phyloP scores from a whole-genome alignment of 441 rosid genomes.

The Euphorbia celastroides region DNA sequence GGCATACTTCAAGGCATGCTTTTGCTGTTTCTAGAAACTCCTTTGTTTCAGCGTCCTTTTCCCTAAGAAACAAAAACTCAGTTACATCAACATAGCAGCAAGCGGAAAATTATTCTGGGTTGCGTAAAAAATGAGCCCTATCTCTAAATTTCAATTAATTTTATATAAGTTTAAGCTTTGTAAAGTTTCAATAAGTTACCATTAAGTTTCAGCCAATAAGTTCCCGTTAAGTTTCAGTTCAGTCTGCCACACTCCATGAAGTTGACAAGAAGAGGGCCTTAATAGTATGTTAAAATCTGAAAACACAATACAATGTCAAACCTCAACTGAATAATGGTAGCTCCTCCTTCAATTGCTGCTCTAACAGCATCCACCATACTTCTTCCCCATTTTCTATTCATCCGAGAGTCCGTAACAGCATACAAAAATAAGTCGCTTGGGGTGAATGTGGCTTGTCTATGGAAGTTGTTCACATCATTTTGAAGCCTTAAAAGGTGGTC shows the following conservation, averaged over 20 bases:
- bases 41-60: conserved; percentile 63
- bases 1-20: conserved; percentile 63
- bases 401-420: conserved; percentile 80
- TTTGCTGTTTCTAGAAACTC: conserved; percentile 66
- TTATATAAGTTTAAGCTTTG: too few species aligned
- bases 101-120: too few species aligned
- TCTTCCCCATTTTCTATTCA: conserved; percentile 81
- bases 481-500: conserved; percentile 73
- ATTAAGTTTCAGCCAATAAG: too few species aligned
- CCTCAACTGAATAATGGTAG: conserved; percentile 87
- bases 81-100: too few species aligned
- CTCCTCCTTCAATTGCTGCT: conserved; percentile 85
- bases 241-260: too few species aligned
- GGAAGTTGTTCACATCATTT: conserved; percentile 26
- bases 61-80: conserved; percentile 39
- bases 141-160: too few species aligned
- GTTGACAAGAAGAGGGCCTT: not conserved
- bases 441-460: conserved; percentile 35
- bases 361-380: conserved; percentile 57
- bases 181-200: too few species aligned
- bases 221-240: too few species aligned
- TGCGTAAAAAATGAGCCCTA: too few species aligned
- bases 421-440: conserved; percentile 69
- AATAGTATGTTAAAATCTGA: not conserved
- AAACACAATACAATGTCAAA: conserved; percentile 15